Percentiles rank a stretch among this genome's conserved stretches.
Conservation (phyloP, 106 monocot species). For the Acorus calamus region DNA sequence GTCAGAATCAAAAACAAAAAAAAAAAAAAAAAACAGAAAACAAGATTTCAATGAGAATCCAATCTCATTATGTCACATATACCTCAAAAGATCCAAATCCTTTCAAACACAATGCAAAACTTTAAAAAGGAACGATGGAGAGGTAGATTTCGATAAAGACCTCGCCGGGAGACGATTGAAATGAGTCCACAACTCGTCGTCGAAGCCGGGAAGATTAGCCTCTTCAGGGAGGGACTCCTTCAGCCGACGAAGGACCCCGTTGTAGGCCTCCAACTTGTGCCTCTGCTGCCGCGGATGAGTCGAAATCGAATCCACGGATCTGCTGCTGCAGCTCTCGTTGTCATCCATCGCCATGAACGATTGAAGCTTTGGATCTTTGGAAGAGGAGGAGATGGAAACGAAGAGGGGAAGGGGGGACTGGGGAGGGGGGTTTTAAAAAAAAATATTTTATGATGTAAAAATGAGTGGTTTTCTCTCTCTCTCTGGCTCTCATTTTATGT, state of each 20-base stretch:
- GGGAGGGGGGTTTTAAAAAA: no score
- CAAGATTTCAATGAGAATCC: not conserved
- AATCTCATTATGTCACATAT: not conserved
- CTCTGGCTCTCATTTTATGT: no score
- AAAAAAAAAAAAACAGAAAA: no score
- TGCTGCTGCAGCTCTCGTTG: conserved; percentile 9
- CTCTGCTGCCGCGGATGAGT: conserved; percentile 8
- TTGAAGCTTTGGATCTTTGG: no score
- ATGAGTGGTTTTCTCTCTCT: no score
- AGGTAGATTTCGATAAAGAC: conserved; percentile 3
- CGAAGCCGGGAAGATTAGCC: conserved; percentile 17
- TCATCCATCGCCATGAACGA: conserved; percentile 17
- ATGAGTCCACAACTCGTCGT: conserved; percentile 44
- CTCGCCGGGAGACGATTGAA: conserved; percentile 47
- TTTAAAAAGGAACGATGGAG: no score
- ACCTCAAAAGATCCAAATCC: no score
- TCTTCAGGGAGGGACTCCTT: conserved; percentile 5
- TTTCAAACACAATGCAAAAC: no score
- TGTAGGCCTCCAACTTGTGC: conserved; percentile 28
- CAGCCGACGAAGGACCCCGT: conserved; percentile 31
- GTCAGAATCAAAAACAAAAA: no score
- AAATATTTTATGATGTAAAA: no score
- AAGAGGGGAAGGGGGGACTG: no score
- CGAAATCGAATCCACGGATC: not conserved
- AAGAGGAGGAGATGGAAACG: no score